These are phyloP conservation scores for Bigelowiella natans DNA, from an alignment of 78 protist genomes.

Conservation along the genomic window DNA sequence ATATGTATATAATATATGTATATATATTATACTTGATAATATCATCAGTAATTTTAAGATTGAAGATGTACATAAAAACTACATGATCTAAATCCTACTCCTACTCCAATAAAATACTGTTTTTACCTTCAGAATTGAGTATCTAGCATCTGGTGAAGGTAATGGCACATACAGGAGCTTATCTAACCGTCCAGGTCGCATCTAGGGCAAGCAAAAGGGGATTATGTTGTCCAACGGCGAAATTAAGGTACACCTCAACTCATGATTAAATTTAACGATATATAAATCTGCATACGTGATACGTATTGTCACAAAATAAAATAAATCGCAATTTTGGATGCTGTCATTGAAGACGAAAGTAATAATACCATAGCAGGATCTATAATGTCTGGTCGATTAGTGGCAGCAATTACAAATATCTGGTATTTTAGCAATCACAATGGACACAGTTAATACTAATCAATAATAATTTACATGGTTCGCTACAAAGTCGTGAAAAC, in stretches of 20 bases:
- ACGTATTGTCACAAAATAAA: not conserved
- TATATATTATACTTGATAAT: too few relatives aligned
- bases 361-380: conserved; percentile 44
- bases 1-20: not conserved
- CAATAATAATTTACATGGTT: too few relatives aligned
- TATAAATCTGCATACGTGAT: not conserved
- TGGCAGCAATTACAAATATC: conserved; percentile 91
- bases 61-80: too few relatives aligned
- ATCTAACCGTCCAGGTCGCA: conserved; percentile 98
- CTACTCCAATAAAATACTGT: not conserved
- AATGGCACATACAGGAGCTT: conserved; percentile 85
- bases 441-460: too few relatives aligned
- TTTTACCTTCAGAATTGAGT: not conserved
- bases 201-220: too few relatives aligned
- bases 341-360: too few relatives aligned
- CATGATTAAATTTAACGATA: not conserved
- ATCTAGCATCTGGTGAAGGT: conserved; percentile 40
- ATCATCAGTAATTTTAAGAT: too few relatives aligned
- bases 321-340: too few relatives aligned
- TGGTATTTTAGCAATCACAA: too few relatives aligned
- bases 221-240: conserved; percentile 76
- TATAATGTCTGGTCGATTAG: conserved; percentile 73
- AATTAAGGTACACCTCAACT: not conserved
- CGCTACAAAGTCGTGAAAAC: too few relatives aligned
- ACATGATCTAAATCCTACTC: not conserved